Percentiles rank a stretch among this genome's conserved stretches.
Evolutionary conservation across 2,329 filamentous ascomycete genomes (phyloP).

Genomic region (Colletotrichum limetticola): DNA sequence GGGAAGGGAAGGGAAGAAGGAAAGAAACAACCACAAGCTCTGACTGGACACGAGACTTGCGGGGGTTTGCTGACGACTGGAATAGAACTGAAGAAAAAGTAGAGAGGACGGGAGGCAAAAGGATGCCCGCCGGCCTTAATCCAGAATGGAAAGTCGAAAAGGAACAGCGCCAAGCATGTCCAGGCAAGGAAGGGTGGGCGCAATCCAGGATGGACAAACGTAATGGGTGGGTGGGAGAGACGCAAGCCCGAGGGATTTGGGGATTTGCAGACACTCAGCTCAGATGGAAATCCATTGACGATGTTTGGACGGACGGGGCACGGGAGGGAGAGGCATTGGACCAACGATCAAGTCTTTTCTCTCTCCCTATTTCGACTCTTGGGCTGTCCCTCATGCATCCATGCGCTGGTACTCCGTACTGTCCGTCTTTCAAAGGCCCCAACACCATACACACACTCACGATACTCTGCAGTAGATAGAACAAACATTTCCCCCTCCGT

Average conservation of each 20-base stretch:
- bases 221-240: neutral
- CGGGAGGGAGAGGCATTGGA: conserved; percentile 1
- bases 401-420: neutral
- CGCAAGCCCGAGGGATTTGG: conserved; percentile 7
- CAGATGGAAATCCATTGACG: neutral
- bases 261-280: neutral
- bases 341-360: neutral
- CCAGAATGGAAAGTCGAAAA: neutral
- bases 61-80: neutral
- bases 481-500: no score
- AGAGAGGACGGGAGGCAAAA: neutral
- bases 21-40: neutral
- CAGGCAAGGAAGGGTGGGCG: conserved; percentile 18
- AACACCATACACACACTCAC: no score
- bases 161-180: conserved; percentile 6
- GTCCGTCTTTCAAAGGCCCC: neutral
- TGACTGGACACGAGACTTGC: neutral
- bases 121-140: neutral
- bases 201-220: neutral
- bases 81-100: neutral
- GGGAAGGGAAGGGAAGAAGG: neutral
- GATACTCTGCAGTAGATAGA: no score
- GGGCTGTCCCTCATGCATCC: neutral
- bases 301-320: neutral
- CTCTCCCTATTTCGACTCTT: neutral